phyloP scores from a whole-genome alignment of 2,329 filamentous ascomycete genomes.

The Aureobasidium sp. region DNA sequence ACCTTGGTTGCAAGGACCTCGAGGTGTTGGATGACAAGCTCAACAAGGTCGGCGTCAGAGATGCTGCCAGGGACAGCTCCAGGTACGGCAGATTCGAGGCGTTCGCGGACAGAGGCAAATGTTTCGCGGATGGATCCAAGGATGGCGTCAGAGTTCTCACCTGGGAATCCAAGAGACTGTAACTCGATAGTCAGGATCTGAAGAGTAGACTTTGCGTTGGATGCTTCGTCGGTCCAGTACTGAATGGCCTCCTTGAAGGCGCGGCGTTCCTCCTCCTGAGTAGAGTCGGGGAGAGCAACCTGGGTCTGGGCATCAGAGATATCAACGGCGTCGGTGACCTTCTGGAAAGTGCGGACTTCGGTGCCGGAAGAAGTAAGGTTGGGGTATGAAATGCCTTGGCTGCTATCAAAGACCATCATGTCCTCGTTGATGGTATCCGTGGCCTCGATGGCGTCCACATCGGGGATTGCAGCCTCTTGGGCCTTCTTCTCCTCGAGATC shows the following conservation, averaged over 20 bases:
- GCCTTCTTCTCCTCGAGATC: slow-evolving; percentile 20
- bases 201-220: slow-evolving; percentile 33
- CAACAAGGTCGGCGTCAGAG: slow-evolving; percentile 33
- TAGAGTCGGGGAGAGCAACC: slow-evolving; percentile 16
- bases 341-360: slow-evolving; percentile 5
- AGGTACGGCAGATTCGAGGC: slow-evolving; percentile 35
- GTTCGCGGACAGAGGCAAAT: slow-evolving; percentile 33
- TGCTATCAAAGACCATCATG: slow-evolving; percentile 27
- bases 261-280: slow-evolving; percentile 24
- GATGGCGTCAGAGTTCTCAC: slow-evolving; percentile 27
- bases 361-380: slow-evolving; percentile 17
- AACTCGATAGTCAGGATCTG: slow-evolving; percentile 37
- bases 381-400: slow-evolving; percentile 22
- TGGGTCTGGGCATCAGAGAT: slow-evolving; percentile 15
- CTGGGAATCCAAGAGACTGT: slow-evolving; percentile 34
- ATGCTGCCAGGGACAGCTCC: slow-evolving; percentile 28
- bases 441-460: slow-evolving; percentile 17
- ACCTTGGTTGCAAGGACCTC: slow-evolving; percentile 16
- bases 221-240: slow-evolving; percentile 30
- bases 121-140: slow-evolving; percentile 34
- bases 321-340: background rate
- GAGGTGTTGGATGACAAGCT: slow-evolving; percentile 34
- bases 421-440: slow-evolving; percentile 21
- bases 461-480: slow-evolving; percentile 5
- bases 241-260: slow-evolving; percentile 34